Conservation (phyloP, 1,284 basidiomycete genomes). For the Amylostereum chailletii region DNA sequence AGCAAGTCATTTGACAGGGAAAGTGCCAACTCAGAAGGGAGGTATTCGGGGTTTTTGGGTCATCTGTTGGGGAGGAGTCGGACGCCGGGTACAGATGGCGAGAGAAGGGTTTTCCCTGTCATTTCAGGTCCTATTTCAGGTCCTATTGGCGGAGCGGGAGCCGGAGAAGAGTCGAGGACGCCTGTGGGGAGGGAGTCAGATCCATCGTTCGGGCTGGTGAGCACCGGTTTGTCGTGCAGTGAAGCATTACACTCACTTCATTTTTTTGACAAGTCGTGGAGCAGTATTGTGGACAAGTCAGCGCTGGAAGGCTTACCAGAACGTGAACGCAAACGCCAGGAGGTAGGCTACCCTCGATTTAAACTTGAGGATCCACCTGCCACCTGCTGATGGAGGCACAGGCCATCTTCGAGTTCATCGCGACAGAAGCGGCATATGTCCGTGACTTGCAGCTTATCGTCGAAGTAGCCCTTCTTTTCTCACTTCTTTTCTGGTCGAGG, state of each 20-base stretch:
- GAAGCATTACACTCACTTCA: conserved; percentile 20
- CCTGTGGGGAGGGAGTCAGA: conserved; percentile 14
- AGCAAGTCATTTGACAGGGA: conserved; percentile 7
- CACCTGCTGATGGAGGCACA: conserved; percentile 17
- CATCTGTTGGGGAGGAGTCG: conserved; percentile 50
- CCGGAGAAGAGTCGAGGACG: conserved; percentile 35
- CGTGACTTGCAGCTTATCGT: conserved; percentile 86
- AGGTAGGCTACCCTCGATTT: conserved; percentile 34
- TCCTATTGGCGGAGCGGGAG: conserved; percentile 7
- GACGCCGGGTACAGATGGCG: conserved; percentile 33
- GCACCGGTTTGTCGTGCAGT: conserved; percentile 19
- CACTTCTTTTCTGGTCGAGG: conserved; percentile 14
- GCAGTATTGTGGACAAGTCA: conserved; percentile 77
- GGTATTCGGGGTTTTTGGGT: conserved; percentile 22
- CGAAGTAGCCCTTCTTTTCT: conserved; percentile 42
- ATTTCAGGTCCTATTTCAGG: conserved; percentile 53
- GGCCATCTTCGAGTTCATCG: conserved; percentile 88
- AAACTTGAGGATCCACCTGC: background rate
- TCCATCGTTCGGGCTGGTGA: conserved; percentile 54
- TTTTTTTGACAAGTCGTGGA: conserved; percentile 56
- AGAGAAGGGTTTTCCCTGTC: conserved; percentile 26
- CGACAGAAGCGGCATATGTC: conserved; percentile 83
- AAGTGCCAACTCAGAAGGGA: background rate
- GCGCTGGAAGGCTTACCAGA: conserved; percentile 72
- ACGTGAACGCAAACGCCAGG: conserved; percentile 79